phyloP scores from a whole-genome alignment of 768 basidiomycete species.

The Leucocoprinus birnbaumii region DNA sequence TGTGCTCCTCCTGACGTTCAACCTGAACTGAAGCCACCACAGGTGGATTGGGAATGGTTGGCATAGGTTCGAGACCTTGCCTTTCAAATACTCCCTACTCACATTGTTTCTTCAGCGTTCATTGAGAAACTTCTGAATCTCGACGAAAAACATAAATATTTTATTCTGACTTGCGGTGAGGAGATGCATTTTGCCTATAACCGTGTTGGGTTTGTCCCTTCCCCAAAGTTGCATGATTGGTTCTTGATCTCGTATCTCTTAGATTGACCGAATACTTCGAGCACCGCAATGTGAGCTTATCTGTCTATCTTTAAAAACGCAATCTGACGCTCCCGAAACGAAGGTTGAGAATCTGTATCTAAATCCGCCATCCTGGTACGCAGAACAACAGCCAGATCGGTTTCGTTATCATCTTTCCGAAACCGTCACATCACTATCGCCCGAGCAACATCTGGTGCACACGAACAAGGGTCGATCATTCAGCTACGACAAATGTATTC shows the following conservation, averaged over 20 bases:
- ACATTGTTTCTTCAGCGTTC: slow-evolving; percentile 39
- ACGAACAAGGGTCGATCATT: slow-evolving; percentile 43
- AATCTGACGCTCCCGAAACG: not conserved
- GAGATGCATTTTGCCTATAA: slow-evolving; percentile 53
- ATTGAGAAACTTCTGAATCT: slow-evolving; percentile 66
- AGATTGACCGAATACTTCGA: slow-evolving; percentile 58
- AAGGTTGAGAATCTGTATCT: slow-evolving; percentile 57
- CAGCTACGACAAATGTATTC: slow-evolving; percentile 58
- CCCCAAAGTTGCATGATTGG: not conserved
- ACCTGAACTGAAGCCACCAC: slow-evolving; percentile 23
- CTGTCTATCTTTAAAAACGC: not conserved
- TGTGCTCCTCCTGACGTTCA: not conserved
- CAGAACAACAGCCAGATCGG: slow-evolving; percentile 51
- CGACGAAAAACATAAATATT: slow-evolving; percentile 46
- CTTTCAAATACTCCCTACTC: not conserved
- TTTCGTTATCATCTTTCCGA: slow-evolving; percentile 53
- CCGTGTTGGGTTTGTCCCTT: slow-evolving; percentile 38
- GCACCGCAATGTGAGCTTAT: slow-evolving; percentile 38
- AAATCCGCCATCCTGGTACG: slow-evolving; percentile 56
- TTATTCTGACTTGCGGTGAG: slow-evolving; percentile 61
- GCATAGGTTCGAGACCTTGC: slow-evolving; percentile 37
- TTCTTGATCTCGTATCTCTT: not conserved
- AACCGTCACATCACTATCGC: slow-evolving; percentile 36
- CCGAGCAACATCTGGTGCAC: slow-evolving; percentile 37
- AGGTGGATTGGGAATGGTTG: slow-evolving; percentile 63